A percentile compares a stretch with the other conserved stretches of the same genome.
Evolutionary conservation across 208 protist species (phyloP).

Genomic region (Crithidia sp.): DNA sequence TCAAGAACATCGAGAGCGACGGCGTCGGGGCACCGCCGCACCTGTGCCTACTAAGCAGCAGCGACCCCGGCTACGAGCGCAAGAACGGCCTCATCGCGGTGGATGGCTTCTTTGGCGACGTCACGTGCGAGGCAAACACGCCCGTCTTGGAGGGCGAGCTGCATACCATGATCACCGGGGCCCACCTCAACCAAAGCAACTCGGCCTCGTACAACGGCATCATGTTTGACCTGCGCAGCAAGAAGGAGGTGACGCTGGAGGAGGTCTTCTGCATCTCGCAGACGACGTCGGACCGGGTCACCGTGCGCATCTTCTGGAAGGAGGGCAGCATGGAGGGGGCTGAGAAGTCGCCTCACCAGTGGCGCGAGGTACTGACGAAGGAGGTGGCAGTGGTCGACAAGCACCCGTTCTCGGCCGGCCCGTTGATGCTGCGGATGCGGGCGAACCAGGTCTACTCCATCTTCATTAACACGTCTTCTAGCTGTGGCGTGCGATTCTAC

Average conservation of each 20-base stretch:
- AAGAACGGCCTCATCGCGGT: constrained; percentile 57
- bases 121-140: constrained; percentile 51
- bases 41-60: constrained; percentile 31
- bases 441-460: constrained; percentile 84
- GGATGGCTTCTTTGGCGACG: constrained; percentile 56
- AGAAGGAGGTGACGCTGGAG: constrained; percentile 86
- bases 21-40: constrained; percentile 26
- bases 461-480: constrained; percentile 89
- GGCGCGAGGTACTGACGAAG: constrained; percentile 70
- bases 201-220: constrained; percentile 91
- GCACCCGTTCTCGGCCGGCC: constrained; percentile 71
- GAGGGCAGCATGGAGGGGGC: constrained; percentile 85
- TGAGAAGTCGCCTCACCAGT: constrained; percentile 67
- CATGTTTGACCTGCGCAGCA: constrained; percentile 90
- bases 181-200: constrained; percentile 75
- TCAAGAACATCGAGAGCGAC: constrained; percentile 42
- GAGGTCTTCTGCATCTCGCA: constrained; percentile 88
- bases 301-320: constrained; percentile 89
- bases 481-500: constrained; percentile 88
- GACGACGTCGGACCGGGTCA: constrained; percentile 74
- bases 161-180: constrained; percentile 76
- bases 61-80: constrained; percentile 36
- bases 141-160: constrained; percentile 49
- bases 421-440: constrained; percentile 70
- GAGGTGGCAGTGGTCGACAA: constrained; percentile 79